Base-by-base conservation (phyloP, 495 filamentous ascomycete species). In the Tuber microsphaerosporum region DNA sequence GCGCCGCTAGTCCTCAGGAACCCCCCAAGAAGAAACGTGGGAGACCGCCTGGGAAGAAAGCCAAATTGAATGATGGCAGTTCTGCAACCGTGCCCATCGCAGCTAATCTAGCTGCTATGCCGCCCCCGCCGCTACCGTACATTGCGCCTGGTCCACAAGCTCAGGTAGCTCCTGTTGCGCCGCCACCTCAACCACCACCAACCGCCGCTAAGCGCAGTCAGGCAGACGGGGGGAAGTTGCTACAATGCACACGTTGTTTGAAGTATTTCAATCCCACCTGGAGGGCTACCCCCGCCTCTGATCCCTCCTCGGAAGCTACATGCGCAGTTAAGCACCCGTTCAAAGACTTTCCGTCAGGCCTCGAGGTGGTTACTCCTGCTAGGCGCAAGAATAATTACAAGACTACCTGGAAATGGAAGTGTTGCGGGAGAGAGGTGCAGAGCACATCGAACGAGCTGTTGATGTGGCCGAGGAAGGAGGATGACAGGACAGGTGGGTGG, bases 321-420 rank as follows among this genome's bases (percentile, higher is more conserved):
- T 82, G 81, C 17, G 80, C 81, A n/a, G 81, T 82, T 26, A 81
- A 78, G 43, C 81, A 82, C 69, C 80, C 77, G 12, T 82, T 77
- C 37, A 79, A 79, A 31, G 80, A 78, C 43, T 80, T 79, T 20
- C 72, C 73, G 68, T 45, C 73, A n/a, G 81, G 81, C 17, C 73
- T 82, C 17, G 81, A 82, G 69, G 75, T 75, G 20, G 80, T 82
- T 48, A 71, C 77, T 34, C 45, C 78, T 31, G 71, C 79, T 26
- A 71, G 80, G 37, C 73, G 80, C 16, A 80, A 81, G 45, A 82
- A 79, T 39, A 80, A 79, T 34, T 77, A 82, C 39, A 82, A 82
- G 61, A 82, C 80, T 43, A 82, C 81, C 22, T 82, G 81, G 81
- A 79, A 78, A 71, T 82, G 81, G 81, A 76, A 74, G 43, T 82